These are phyloP conservation scores for Crassisporium funariophilum DNA, from an alignment of 768 basidiomycete species.

Conservation along the genomic window DNA sequence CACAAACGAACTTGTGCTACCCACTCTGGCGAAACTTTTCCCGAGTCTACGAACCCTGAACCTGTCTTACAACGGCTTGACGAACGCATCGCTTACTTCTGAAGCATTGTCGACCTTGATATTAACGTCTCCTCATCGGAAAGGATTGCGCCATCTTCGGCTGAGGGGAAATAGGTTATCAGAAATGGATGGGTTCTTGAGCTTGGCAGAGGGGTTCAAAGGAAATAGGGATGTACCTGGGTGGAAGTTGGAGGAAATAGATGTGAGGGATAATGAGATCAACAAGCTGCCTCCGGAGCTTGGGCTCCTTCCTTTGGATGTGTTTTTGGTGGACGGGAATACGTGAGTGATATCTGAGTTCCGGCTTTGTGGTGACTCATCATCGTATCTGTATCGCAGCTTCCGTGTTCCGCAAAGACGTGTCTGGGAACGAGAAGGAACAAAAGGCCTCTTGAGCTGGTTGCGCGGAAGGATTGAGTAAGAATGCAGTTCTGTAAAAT, in stretches of 20 bases:
- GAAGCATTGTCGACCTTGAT: constrained; percentile 54
- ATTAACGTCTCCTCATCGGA: constrained; percentile 45
- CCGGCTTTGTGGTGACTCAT: constrained; percentile 1
- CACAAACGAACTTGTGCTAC: constrained; percentile 55
- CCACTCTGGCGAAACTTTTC: constrained; percentile 65
- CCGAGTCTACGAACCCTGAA: constrained; percentile 71
- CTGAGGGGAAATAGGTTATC: constrained; percentile 70
- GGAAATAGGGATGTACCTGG: constrained; percentile 60
- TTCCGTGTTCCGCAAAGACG: constrained; percentile 81
- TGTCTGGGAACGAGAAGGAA: constrained; percentile 88
- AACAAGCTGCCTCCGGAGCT: constrained; percentile 67
- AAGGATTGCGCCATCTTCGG: constrained; percentile 65
- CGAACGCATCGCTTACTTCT: constrained; percentile 50
- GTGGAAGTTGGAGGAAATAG: constrained; percentile 83
- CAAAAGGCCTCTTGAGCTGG: constrained; percentile 80
- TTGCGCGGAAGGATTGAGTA: constrained; percentile 70
- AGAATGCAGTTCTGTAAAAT: constrained; percentile 6
- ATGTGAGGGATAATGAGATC: constrained; percentile 82
- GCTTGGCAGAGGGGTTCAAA: constrained; percentile 64
- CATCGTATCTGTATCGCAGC: constrained; percentile 34
- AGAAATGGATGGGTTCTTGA: constrained; percentile 62
- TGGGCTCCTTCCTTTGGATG: constrained; percentile 76
- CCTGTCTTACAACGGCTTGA: constrained; percentile 73
- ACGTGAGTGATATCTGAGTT: constrained; percentile 50
- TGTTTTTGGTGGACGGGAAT: constrained; percentile 85